Percentiles rank a stretch among this genome's conserved stretches.
Conservation (phyloP, 2,329 filamentous ascomycete genomes). For the Metarhizium robertsii region DNA sequence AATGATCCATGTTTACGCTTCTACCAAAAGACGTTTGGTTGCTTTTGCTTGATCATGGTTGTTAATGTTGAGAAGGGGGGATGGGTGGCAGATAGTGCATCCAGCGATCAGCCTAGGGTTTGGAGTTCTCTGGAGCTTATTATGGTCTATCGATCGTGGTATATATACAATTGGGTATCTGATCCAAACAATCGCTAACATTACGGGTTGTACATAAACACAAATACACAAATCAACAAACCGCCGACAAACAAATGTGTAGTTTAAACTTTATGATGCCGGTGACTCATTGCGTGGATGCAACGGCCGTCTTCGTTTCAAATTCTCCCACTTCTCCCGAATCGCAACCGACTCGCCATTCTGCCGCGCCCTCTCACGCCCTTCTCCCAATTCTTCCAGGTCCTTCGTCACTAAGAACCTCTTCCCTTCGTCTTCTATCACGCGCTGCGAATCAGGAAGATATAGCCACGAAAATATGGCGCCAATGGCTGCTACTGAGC, state of each 20-base stretch:
- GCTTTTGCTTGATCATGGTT: background rate
- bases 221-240: background rate
- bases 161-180: background rate
- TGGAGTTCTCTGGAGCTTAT: background rate
- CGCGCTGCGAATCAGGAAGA: constrained; percentile 36
- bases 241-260: background rate
- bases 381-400: constrained; percentile 42
- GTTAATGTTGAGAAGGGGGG: background rate
- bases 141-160: background rate
- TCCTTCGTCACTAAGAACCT: constrained; percentile 33
- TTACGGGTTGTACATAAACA: background rate
- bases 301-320: constrained; percentile 23
- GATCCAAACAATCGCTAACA: background rate
- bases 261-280: background rate
- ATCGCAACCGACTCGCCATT: constrained; percentile 36
- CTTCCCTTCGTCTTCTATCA: constrained; percentile 24
- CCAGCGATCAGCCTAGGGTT: constrained; percentile 1
- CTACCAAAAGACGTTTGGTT: background rate
- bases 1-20: background rate
- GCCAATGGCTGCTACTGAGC: constrained; percentile 37
- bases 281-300: constrained; percentile 1
- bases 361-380: constrained; percentile 31
- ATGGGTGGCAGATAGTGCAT: background rate
- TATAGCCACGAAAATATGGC: constrained; percentile 44
- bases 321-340: constrained; percentile 30